Evolutionary conservation across 176 grass and related monocot species (phyloP).

Genomic region (Ananas comosus): DNA sequence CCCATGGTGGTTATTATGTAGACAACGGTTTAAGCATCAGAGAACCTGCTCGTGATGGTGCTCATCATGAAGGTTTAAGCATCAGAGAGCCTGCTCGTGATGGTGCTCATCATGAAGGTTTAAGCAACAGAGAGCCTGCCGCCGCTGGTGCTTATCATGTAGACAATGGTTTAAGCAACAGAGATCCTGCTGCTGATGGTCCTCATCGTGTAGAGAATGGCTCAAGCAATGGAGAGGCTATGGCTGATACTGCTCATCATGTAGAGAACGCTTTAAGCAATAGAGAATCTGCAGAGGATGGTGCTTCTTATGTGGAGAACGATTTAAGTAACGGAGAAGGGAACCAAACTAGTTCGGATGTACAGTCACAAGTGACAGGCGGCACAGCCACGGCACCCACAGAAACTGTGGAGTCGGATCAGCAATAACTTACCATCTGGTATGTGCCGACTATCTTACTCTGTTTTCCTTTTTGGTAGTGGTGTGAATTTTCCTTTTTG

Average conservation of each 20-base stretch:
- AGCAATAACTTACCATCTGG: neutral
- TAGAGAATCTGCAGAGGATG: neutral
- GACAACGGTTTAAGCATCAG: no score
- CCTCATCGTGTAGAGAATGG: neutral
- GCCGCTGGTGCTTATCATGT: neutral
- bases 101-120: no score
- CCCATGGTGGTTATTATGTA: no score
- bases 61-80: no score
- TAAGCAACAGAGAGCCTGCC: neutral
- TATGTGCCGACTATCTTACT: neutral
- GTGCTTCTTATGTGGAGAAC: neutral
- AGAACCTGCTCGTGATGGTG: no score
- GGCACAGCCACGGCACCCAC: neutral
- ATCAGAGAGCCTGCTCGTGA: no score
- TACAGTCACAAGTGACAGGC: neutral
- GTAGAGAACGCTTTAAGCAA: neutral
- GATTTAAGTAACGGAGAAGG: neutral
- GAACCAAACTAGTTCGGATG: neutral
- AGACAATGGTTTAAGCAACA: neutral
- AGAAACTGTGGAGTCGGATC: neutral
- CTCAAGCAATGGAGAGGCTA: neutral
- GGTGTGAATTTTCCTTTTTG: neutral
- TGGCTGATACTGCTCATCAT: neutral
- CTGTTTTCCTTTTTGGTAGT: neutral
- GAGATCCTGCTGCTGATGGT: neutral